phyloP scores from a whole-genome alignment of 2,329 filamentous ascomycete species.

The Xylaria sp. region DNA sequence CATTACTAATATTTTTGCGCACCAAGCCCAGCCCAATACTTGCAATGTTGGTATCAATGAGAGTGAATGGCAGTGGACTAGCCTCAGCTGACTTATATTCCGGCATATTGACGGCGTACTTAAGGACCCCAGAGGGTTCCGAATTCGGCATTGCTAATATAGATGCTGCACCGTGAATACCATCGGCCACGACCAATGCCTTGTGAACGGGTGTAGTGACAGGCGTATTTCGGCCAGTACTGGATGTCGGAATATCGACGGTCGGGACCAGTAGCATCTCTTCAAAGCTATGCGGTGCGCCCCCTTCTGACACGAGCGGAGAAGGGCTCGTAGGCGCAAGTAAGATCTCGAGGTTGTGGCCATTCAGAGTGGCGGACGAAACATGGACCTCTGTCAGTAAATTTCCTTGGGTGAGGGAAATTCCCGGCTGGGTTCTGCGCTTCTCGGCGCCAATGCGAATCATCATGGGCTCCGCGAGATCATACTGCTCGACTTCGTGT shows the following conservation, averaged over 20 bases:
- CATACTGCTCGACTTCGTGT: slow-evolving; percentile 64
- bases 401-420: slow-evolving; percentile 54
- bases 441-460: slow-evolving; percentile 64
- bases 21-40: slow-evolving; percentile 73
- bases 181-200: slow-evolving; percentile 78
- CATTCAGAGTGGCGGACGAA: slow-evolving; percentile 70
- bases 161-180: slow-evolving; percentile 73
- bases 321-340: slow-evolving; percentile 64
- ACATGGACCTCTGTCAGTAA: slow-evolving; percentile 70
- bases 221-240: slow-evolving; percentile 71
- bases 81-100: slow-evolving; percentile 55
- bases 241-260: slow-evolving; percentile 75
- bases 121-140: slow-evolving; percentile 57
- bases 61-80: slow-evolving; percentile 58
- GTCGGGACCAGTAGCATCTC: slow-evolving; percentile 80
- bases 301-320: slow-evolving; percentile 55
- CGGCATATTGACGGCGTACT: slow-evolving; percentile 68
- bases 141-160: slow-evolving; percentile 58
- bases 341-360: slow-evolving; percentile 72
- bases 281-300: slow-evolving; percentile 58
- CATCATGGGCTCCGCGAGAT: slow-evolving; percentile 68
- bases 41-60: slow-evolving; percentile 73
- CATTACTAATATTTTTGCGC: slow-evolving; percentile 75
- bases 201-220: slow-evolving; percentile 87
- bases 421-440: slow-evolving; percentile 54